These are phyloP conservation scores for Periglandula ipomoeae DNA, from an alignment of 2,329 filamentous ascomycete genomes.

Conservation along the genomic window DNA sequence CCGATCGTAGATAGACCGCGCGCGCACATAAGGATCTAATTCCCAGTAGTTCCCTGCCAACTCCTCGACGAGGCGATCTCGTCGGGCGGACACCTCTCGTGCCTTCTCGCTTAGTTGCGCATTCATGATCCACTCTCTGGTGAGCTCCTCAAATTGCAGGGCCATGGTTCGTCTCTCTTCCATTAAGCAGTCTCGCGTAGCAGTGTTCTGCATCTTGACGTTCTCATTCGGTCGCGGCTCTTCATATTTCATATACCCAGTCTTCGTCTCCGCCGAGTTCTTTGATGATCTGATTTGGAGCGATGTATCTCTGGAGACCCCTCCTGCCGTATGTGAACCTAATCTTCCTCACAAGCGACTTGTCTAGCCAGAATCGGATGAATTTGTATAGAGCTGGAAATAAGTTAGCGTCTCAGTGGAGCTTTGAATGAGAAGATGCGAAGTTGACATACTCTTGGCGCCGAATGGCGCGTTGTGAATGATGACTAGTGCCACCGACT, in stretches of 20 bases:
- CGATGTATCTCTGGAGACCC: conserved; percentile 54
- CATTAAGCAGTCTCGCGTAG: conserved; percentile 37
- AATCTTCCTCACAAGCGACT: conserved; percentile 63
- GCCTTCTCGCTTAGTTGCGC: conserved; percentile 27
- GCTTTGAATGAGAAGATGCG: background rate
- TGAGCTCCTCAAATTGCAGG: conserved; percentile 47
- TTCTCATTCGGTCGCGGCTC: conserved; percentile 55
- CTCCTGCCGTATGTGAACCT: conserved; percentile 56
- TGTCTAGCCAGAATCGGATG: conserved; percentile 68
- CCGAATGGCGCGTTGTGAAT: conserved; percentile 71
- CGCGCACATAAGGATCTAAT: conserved; percentile 72
- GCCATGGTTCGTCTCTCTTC: conserved; percentile 43
- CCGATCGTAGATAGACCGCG: conserved; percentile 68
- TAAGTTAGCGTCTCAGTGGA: background rate
- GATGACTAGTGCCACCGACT: conserved; percentile 60
- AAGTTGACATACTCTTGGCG: conserved; percentile 36
- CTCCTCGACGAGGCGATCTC: conserved; percentile 48
- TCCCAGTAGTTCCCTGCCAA: conserved; percentile 71
- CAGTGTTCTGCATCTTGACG: conserved; percentile 35
- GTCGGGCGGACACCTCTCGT: conserved; percentile 38
- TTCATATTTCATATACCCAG: conserved; percentile 55
- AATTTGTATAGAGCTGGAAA: conserved; percentile 41
- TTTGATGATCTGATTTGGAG: conserved; percentile 53
- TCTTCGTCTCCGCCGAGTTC: conserved; percentile 50
- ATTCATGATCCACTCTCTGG: conserved; percentile 46